Evolutionary conservation across 495 filamentous ascomycete genomes (phyloP).

Genomic region (Lasiosphaeris hirsuta): DNA sequence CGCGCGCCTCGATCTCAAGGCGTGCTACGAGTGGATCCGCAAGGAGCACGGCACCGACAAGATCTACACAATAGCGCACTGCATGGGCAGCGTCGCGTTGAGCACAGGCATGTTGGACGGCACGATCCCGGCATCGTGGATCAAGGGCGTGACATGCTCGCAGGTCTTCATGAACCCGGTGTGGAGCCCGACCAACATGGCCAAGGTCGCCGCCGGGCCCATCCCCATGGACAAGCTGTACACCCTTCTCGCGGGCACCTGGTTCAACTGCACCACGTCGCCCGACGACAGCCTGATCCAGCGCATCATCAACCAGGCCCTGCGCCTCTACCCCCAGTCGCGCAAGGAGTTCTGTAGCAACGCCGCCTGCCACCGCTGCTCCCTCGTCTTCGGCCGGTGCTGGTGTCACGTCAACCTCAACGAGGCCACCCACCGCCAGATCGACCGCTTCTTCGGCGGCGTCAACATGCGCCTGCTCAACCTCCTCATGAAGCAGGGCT

Average conservation of each 20-base stretch:
- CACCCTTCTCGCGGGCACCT: conserved; percentile 42
- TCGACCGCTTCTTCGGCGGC: conserved; percentile 60
- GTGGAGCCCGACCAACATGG: conserved; percentile 55
- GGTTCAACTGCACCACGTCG: conserved; percentile 51
- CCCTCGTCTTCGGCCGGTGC: conserved; percentile 60
- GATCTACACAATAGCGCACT: conserved; percentile 63
- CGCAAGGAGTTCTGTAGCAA: conserved; percentile 60
- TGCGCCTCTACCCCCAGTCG: conserved; percentile 58
- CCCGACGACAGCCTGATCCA: conserved; percentile 50
- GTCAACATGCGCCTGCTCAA: conserved; percentile 58
- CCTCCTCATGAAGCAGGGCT: conserved; percentile 56
- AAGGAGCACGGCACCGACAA: conserved; percentile 30
- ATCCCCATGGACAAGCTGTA: conserved; percentile 48
- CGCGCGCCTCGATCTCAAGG: conserved; percentile 58
- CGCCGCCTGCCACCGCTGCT: conserved; percentile 56
- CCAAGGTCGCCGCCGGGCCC: conserved; percentile 51
- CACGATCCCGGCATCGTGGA: conserved; percentile 54
- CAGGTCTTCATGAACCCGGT: conserved; percentile 66
- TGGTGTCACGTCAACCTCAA: conserved; percentile 65
- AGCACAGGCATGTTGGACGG: conserved; percentile 61
- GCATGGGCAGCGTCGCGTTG: conserved; percentile 62
- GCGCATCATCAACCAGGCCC: conserved; percentile 50
- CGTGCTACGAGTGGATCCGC: conserved; percentile 55
- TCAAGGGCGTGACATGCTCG: conserved; percentile 59
- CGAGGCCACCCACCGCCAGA: conserved; percentile 58